Percentiles rank a stretch among this genome's conserved stretches.
Conservation (phyloP, 257 asterid genomes). For the Primulina huaijiensis region DNA sequence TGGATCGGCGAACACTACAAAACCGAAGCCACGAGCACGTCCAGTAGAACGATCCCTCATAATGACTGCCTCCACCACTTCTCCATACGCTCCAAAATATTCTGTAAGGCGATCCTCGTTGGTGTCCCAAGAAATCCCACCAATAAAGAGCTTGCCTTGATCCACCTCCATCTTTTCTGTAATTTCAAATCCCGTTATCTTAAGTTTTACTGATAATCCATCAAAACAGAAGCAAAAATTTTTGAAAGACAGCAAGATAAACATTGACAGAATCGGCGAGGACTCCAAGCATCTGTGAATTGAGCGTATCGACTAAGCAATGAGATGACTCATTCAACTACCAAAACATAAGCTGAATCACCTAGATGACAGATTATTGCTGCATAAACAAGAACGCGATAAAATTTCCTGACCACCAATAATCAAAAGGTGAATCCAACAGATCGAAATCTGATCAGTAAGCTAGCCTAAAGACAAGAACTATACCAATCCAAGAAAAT, state of each 20-base stretch:
- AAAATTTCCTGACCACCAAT: conserved; percentile 13
- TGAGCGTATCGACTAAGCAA: conserved; percentile 22
- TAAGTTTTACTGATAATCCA: conserved; percentile 18
- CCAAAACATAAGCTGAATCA: conserved; percentile 3
- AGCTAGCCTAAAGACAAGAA: conserved; percentile 15
- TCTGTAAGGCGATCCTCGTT: conserved; percentile 76
- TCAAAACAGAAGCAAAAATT: conserved; percentile 7
- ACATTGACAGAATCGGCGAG: conserved; percentile 5
- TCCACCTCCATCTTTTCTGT: conserved; percentile 74
- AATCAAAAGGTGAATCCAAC: conserved; percentile 31
- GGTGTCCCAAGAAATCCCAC: conserved; percentile 97
- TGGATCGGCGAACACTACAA: conserved; percentile 67
- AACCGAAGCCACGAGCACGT: conserved; percentile 88
- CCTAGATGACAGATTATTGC: conserved; percentile 18
- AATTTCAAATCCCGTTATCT: conserved; percentile 24
- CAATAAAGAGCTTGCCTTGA: conserved; percentile 79
- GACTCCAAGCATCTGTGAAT: conserved; percentile 20
- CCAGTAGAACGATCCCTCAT: conserved; percentile 81
- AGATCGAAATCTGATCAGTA: conserved; percentile 44
- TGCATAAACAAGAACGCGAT: conserved; percentile 20
- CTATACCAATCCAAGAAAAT: conserved; percentile 28
- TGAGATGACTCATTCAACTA: conserved; percentile 10
- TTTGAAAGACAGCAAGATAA: neutral
- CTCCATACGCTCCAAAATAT: conserved; percentile 64
- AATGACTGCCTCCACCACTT: conserved; percentile 81